Evolutionary conservation across 2,329 filamentous ascomycete species (phyloP), one percentile per base, ranked within the genome.

Genomic region (Penicillium crustosum): DNA sequence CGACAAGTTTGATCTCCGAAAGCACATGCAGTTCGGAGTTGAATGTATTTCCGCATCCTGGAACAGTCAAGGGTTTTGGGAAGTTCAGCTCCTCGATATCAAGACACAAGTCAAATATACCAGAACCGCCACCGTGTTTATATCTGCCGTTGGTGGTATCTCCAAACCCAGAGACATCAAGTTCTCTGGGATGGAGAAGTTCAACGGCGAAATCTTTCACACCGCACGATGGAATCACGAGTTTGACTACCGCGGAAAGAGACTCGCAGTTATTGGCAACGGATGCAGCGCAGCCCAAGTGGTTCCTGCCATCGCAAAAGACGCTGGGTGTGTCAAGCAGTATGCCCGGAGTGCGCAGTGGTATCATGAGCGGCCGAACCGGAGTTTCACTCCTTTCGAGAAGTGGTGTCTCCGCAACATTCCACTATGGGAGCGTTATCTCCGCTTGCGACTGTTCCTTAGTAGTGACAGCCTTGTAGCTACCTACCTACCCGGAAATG

Each of bases 1-100:
- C 8, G 69, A 73, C 44, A 72, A 73, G 55, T 73, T 72, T 53
- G 56, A 63, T 38, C 21, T 72, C 17, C 64, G 68, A 2, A 49
- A 57, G 15, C 68, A 72, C 56, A 58, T 73, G n/a, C 53, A 60
- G n/a, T 55, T 59, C 13, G 38, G 48, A 3, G 55, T 68, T 2
- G 65, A 67, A 48, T 66, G 63, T 45, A 35, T 63, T 5, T 64
- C 63, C 15, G 68, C 68, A 2, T 41, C 41, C 36, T 73, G 69
- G 69, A 45, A 64, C 36, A 39, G 62, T n/a, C 54, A 58, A 17
- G 53, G 29, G 5, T 49, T 61, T 33, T 73, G 70, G 70, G 58
- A 62, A n/a, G 67, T 72, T 10, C 21, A 45, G 1, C 44, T 73
- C 8, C 23, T 49, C 4, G 66, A 70, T 53, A 39, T 63, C 13